Evolutionary conservation across 176 grass and related monocot species (phyloP), one percentile per base, ranked within the genome.

Genomic region (Paspalum vaginatum): DNA sequence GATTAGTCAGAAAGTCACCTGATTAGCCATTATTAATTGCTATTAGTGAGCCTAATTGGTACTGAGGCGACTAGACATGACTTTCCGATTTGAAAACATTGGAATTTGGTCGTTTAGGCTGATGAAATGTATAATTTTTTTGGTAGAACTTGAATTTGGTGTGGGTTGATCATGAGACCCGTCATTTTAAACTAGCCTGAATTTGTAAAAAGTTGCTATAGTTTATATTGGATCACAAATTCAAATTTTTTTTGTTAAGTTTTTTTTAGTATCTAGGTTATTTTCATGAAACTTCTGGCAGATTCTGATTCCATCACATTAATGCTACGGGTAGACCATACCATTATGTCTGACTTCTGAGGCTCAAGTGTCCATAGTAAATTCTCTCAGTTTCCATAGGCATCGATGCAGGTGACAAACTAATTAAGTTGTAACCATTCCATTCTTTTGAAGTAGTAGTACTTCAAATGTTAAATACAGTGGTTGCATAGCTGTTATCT

Each of bases 51-150:
- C 32, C 32, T 32, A 32, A 3, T 32, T 32, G 32, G 32, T 32
- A 32, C 32, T 32, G n/a, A n/a, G n/a, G 32, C 32, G 32, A 32
- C 32, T 32, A 32, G 32, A 32, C 32, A 32, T 32, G 32, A 32
- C 32, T 32, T 32, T 32, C 32, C 32, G 1, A 32, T 32, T 32
- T 32, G 32, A 32, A 32, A 32, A 32, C 32, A 32, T 32, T 32
- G 32, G 32, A 32, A 32, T 32, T 32, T 32, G 32, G 32, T 32
- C 1, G 5, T 11, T 67, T 58, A 78, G 25, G 65, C 78, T 72
- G 67, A 65, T 87, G 65, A 49, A 41, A 18, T 39, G 32, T 69
- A 4, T 39, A 65, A 61, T 17, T 42, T 66, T 66, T 85, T 21
- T 78, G 40, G 18, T 85, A 8, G 12, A 51, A 26, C 11, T 9